phyloP scores from a whole-genome alignment of 2,329 filamentous ascomycete species.

The Biscogniauxia sp. region DNA sequence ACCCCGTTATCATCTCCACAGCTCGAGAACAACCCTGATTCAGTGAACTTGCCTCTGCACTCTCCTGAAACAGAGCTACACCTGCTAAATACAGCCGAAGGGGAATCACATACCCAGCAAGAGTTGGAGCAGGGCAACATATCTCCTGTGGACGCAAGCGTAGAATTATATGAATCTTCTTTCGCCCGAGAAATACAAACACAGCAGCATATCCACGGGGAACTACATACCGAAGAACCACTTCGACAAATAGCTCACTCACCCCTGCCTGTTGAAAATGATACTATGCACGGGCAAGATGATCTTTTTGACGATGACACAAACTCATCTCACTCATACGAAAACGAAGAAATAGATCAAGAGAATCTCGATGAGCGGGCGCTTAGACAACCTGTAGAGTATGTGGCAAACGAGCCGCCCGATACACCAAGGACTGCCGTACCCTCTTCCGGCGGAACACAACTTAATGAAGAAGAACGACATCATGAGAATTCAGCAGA shows the following conservation, averaged over 20 bases:
- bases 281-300: conserved; percentile 2
- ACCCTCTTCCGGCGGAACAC: not conserved
- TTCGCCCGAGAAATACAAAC: not conserved
- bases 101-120: not conserved
- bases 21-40: not conserved
- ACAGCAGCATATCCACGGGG: not conserved
- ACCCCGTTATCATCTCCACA: not conserved
- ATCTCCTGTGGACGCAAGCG: not conserved
- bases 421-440: not conserved
- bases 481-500: not conserved
- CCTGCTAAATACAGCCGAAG: not conserved
- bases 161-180: not conserved
- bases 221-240: not conserved
- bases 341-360: not conserved
- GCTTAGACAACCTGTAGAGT: not conserved
- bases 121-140: not conserved
- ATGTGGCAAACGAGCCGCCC: not conserved
- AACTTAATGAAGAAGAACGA: not conserved
- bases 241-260: not conserved
- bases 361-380: not conserved
- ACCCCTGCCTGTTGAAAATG: conserved; percentile 4
- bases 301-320: conserved; percentile 5
- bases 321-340: not conserved
- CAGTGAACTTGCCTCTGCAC: not conserved
- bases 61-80: not conserved